A percentile compares a stretch with the other conserved stretches of the same genome.
Conservation (phyloP, 257 asterid genomes). For the Solanum chaucha region DNA sequence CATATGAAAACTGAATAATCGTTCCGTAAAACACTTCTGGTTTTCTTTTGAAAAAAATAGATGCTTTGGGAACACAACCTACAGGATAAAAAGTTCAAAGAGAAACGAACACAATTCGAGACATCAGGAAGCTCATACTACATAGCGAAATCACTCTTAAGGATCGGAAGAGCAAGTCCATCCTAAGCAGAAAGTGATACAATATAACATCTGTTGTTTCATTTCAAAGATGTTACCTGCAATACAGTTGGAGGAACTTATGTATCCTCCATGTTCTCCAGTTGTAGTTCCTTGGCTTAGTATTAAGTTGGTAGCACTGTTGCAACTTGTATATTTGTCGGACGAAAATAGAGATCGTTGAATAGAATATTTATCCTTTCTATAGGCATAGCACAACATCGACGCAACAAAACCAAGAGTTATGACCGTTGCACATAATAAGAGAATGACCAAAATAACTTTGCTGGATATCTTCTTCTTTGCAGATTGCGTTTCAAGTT, state of each 20-base stretch:
- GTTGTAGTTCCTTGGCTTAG: conserved; percentile 31
- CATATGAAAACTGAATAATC: conserved; percentile 53
- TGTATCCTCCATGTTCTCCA: conserved; percentile 25
- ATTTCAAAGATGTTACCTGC: conserved; percentile 26
- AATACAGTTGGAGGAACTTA: conserved; percentile 24
- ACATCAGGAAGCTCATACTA: neutral
- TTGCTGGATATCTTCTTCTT: conserved; percentile 41
- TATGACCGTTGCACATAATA: conserved; percentile 37
- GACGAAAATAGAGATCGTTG: conserved; percentile 44
- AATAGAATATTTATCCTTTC: conserved; percentile 32
- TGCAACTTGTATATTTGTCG: conserved; percentile 54
- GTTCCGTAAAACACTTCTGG: conserved; percentile 49
- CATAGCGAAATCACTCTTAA: neutral
- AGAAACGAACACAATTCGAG: neutral
- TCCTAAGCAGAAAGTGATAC: neutral
- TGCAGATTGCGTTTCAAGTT: conserved; percentile 25
- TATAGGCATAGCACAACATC: conserved; percentile 31
- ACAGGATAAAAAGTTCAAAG: conserved; percentile 3
- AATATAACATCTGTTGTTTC: too few relatives aligned
- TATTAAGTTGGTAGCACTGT: conserved; percentile 51
- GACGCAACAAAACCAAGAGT: conserved; percentile 44
- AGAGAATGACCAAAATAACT: conserved; percentile 36
- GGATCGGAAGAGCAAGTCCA: neutral
- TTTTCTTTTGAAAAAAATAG: conserved; percentile 36
- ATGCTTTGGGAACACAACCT: conserved; percentile 74